A percentile compares a stretch with the other conserved stretches of the same genome.
Conservation (phyloP, 495 filamentous ascomycete genomes). For the Trichoderma parareesei region DNA sequence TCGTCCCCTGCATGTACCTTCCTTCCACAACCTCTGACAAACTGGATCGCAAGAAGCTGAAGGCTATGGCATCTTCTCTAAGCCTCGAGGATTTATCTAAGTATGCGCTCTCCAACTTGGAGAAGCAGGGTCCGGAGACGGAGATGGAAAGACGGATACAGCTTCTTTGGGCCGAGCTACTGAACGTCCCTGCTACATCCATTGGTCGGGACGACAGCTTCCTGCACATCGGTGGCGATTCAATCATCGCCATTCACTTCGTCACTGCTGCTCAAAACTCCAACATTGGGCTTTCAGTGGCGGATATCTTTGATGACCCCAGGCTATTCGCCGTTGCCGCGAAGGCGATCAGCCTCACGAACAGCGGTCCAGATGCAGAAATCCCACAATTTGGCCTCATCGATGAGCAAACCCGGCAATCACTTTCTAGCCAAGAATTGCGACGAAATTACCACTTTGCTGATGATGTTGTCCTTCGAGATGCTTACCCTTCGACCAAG, state of each 20-base stretch:
- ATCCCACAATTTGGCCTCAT: neutral
- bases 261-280: neutral
- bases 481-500: conserved; percentile 53
- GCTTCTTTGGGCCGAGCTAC: conserved; percentile 36
- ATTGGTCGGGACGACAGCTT: conserved; percentile 18
- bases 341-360: neutral
- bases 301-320: conserved; percentile 6
- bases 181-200: conserved; percentile 26
- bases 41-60: neutral
- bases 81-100: conserved; percentile 16
- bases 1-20: conserved; percentile 20
- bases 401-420: neutral
- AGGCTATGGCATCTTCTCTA: conserved; percentile 11
- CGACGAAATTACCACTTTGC: conserved; percentile 1
- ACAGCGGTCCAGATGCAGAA: neutral
- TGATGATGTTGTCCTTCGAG: conserved; percentile 28
- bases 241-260: conserved; percentile 16
- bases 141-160: conserved; percentile 24
- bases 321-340: neutral
- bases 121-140: neutral
- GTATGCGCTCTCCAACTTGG: neutral
- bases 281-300: neutral
- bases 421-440: neutral
- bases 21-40: conserved; percentile 13
- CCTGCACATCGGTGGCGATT: conserved; percentile 4